A percentile compares a stretch with the other conserved stretches of the same genome.
These are phyloP conservation scores for Cyberlindnera maclurae DNA, from an alignment of 805 yeast genomes.

Conservation along the genomic window DNA sequence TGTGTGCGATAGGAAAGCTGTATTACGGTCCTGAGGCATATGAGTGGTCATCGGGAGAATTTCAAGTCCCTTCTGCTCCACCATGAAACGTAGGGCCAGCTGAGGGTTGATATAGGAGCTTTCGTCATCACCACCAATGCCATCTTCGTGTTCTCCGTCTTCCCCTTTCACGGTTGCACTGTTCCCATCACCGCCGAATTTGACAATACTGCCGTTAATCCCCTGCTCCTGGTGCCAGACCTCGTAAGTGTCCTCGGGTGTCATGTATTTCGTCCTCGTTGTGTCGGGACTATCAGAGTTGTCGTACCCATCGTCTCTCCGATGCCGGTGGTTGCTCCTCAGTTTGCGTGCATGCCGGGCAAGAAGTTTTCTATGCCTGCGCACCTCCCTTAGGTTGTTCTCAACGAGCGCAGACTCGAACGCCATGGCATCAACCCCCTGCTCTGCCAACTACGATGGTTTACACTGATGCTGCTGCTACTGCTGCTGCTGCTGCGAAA, in stretches of 20 bases:
- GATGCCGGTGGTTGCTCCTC: too few species aligned
- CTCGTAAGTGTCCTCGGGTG: constrained; percentile 20
- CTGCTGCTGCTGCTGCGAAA: too few species aligned
- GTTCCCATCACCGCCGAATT: background rate
- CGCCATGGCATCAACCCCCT: too few species aligned
- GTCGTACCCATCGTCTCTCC: background rate
- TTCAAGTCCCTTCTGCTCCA: constrained; percentile 10
- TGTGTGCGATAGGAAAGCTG: background rate
- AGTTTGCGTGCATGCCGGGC: too few species aligned
- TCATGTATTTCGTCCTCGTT: background rate
- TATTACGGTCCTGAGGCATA: background rate
- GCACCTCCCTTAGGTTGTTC: too few species aligned
- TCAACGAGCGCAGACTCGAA: too few species aligned
- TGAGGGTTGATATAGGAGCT: background rate
- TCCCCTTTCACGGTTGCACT: too few species aligned
- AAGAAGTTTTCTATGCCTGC: too few species aligned
- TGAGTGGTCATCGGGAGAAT: constrained; percentile 7
- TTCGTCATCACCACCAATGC: too few species aligned
- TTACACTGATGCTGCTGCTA: too few species aligned
- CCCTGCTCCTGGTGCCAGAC: constrained; percentile 16
- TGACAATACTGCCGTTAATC: constrained; percentile 8
- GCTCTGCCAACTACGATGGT: too few species aligned
- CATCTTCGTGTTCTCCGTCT: constrained; percentile 14
- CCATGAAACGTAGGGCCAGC: background rate
- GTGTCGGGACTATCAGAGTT: background rate